phyloP scores from a whole-genome alignment of 2,329 filamentous ascomycete species.

The Monosporascus sp. region DNA sequence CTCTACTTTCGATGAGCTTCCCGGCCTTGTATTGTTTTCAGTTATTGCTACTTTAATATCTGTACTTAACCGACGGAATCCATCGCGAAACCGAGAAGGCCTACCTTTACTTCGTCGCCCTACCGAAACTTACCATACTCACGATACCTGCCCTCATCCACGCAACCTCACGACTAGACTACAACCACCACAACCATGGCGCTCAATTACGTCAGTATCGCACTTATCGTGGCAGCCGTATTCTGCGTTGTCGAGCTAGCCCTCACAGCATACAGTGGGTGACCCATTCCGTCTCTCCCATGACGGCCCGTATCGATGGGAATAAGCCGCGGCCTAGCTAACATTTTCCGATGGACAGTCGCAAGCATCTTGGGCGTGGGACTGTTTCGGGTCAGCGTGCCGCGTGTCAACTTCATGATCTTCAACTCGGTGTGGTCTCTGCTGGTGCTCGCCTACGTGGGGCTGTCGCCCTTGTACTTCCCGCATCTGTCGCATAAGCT shows the following conservation, averaged over 20 bases:
- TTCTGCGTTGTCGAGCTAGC: constrained; percentile 72
- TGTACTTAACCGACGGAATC: too few species aligned
- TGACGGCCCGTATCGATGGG: too few species aligned
- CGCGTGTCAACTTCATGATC: constrained; percentile 68
- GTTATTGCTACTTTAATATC: too few species aligned
- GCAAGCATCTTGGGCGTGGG: constrained; percentile 42
- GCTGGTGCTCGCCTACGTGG: constrained; percentile 65
- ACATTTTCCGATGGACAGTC: constrained; percentile 35
- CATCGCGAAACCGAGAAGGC: too few species aligned
- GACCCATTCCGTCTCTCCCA: too few species aligned
- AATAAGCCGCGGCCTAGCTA: too few species aligned
- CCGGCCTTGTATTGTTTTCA: too few species aligned
- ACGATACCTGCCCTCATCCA: neutral
- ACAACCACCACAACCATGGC: constrained; percentile 36
- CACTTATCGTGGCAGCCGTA: constrained; percentile 62
- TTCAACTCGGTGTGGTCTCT: constrained; percentile 75
- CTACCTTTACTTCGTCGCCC: too few species aligned
- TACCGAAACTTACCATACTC: too few species aligned
- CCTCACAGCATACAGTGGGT: constrained; percentile 66
- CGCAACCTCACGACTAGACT: neutral
- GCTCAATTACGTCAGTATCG: constrained; percentile 51
- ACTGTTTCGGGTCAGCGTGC: constrained; percentile 30
- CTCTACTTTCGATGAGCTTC: too few species aligned
- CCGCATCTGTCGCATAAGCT: constrained; percentile 57
- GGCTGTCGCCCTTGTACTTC: constrained; percentile 60